Percentiles rank a stretch among this genome's conserved stretches.
Conservation (phyloP, 768 basidiomycete genomes). For the Crucibulum laeve region DNA sequence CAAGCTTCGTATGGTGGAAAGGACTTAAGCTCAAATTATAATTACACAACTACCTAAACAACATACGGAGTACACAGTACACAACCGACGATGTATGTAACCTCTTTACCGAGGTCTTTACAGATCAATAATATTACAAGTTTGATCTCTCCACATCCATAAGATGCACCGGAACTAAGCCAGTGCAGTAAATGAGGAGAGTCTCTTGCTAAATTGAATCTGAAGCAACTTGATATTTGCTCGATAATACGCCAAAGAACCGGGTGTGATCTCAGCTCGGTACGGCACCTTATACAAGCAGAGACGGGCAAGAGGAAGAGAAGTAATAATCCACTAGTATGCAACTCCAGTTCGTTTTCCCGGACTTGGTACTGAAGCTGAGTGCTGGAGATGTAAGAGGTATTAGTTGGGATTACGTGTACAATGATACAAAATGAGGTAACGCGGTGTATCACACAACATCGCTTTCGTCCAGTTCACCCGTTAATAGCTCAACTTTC, state of each 20-base stretch:
- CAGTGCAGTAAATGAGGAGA: background rate
- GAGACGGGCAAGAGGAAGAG: background rate
- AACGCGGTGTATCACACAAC: constrained; percentile 25
- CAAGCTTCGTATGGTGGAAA: constrained; percentile 59
- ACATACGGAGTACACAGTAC: background rate
- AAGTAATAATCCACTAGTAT: too few relatives aligned
- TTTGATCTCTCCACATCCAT: too few relatives aligned
- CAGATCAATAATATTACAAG: too few relatives aligned
- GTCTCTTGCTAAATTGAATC: background rate
- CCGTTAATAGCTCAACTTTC: constrained; percentile 59
- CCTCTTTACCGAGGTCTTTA: too few relatives aligned
- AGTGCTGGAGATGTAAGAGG: background rate
- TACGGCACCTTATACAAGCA: constrained; percentile 80
- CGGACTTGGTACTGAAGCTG: too few relatives aligned
- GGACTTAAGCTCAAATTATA: constrained; percentile 42
- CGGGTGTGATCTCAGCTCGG: constrained; percentile 56
- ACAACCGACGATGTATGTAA: background rate
- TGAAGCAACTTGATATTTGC: constrained; percentile 44
- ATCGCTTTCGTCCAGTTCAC: constrained; percentile 62
- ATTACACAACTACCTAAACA: constrained; percentile 1
- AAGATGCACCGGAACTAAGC: too few relatives aligned
- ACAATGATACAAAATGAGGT: background rate
- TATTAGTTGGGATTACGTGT: background rate
- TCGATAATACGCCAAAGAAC: constrained; percentile 71
- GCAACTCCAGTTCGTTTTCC: too few relatives aligned